Evolutionary conservation across 768 basidiomycete genomes (phyloP).

Genomic region (Boletus fagicola): DNA sequence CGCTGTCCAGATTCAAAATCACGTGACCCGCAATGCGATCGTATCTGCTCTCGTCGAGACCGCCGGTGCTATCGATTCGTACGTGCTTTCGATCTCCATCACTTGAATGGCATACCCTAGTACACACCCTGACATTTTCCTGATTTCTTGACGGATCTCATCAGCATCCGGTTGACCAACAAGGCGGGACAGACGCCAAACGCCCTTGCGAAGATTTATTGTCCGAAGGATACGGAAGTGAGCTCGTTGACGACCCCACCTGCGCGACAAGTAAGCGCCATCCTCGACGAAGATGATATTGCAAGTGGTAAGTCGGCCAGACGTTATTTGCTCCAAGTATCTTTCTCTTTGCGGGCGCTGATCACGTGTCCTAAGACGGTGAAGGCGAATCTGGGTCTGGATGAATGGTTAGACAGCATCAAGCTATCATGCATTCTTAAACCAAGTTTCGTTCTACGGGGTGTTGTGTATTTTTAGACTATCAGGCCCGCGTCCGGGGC

Average conservation of each 20-base stretch:
- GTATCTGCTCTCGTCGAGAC: slow-evolving; percentile 24
- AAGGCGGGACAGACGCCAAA: slow-evolving; percentile 30
- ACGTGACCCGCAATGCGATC: slow-evolving; percentile 15
- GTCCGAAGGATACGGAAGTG: slow-evolving; percentile 16
- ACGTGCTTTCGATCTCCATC: slow-evolving; percentile 3
- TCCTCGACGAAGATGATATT: slow-evolving; percentile 18
- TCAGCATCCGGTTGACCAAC: slow-evolving; percentile 16
- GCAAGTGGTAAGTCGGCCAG: slow-evolving; percentile 16
- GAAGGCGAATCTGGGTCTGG: not conserved
- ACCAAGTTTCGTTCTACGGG: not conserved
- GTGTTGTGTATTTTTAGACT: not conserved
- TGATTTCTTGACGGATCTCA: not conserved
- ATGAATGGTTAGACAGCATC: not conserved
- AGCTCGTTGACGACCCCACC: slow-evolving; percentile 21
- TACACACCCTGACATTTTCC: not conserved
- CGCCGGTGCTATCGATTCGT: slow-evolving; percentile 28
- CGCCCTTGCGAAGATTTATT: slow-evolving; percentile 22
- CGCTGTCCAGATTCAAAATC: slow-evolving; percentile 22
- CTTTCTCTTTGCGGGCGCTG: not conserved
- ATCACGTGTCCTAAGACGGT: slow-evolving; percentile 6
- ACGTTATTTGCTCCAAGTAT: not conserved
- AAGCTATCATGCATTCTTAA: not conserved
- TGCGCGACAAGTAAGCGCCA: slow-evolving; percentile 4
- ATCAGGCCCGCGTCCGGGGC: not conserved
- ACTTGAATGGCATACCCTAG: too few relatives aligned